Percentiles rank a stretch among this genome's conserved stretches.
Evolutionary conservation across 2,329 filamentous ascomycete species (phyloP).

Genomic region (Diplodia seriata): DNA sequence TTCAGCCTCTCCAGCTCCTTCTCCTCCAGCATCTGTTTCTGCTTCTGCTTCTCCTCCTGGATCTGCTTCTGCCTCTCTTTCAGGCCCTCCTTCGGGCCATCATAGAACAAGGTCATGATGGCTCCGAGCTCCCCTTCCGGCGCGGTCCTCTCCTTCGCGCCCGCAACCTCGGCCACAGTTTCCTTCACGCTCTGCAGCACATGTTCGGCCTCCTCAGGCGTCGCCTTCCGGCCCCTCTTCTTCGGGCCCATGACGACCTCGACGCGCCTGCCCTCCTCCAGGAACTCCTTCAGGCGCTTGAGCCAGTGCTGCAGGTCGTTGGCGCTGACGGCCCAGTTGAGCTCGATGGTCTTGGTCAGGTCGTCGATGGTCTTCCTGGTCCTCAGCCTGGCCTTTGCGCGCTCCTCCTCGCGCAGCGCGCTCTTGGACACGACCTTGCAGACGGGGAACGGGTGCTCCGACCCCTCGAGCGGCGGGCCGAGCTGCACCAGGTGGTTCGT

Average conservation of each 20-base stretch:
- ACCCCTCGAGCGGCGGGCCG: constrained; percentile 37
- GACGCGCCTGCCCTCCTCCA: constrained; percentile 77
- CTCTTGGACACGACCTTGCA: constrained; percentile 73
- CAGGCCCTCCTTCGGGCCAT: constrained; percentile 39
- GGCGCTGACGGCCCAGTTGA: constrained; percentile 84
- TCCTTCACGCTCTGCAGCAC: constrained; percentile 62
- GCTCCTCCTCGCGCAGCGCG: constrained; percentile 55
- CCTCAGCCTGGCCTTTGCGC: constrained; percentile 53
- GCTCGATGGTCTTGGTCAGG: constrained; percentile 75
- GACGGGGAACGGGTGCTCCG: constrained; percentile 62
- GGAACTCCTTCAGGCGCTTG: constrained; percentile 70
- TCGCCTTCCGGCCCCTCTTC: constrained; percentile 67
- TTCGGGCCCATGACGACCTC: constrained; percentile 75
- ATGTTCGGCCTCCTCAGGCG: constrained; percentile 62
- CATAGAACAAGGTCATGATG: constrained; percentile 43
- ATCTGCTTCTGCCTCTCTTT: constrained; percentile 35
- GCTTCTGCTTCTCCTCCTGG: constrained; percentile 34
- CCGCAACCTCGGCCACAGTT: constrained; percentile 49
- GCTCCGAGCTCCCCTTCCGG: constrained; percentile 42
- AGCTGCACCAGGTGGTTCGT: constrained; percentile 61
- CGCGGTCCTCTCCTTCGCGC: constrained; percentile 39
- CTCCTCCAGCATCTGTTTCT: constrained; percentile 33
- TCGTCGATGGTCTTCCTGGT: constrained; percentile 42
- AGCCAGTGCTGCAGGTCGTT: constrained; percentile 78
- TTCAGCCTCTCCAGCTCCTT: constrained; percentile 35